phyloP scores from a whole-genome alignment of 1,284 basidiomycete genomes.

The Ganoderma sp. region DNA sequence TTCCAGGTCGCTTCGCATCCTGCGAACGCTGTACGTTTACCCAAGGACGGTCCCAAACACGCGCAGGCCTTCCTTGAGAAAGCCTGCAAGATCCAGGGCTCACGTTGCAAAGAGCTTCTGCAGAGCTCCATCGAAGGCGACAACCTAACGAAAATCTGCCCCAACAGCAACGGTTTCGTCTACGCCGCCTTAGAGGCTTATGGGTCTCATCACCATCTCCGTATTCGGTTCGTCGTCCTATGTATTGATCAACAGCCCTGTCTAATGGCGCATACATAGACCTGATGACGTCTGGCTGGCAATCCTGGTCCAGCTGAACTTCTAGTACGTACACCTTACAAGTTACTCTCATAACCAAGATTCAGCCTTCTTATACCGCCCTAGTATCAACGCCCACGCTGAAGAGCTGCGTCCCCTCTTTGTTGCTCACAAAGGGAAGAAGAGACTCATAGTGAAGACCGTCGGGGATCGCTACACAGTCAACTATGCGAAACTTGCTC shows the following conservation, averaged over 20 bases:
- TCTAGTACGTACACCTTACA: slow-evolving; percentile 3
- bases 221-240: background rate
- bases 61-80: background rate
- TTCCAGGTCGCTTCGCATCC: too few species aligned
- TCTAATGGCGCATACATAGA: slow-evolving; percentile 30
- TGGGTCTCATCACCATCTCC: slow-evolving; percentile 88
- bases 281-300: slow-evolving; percentile 46
- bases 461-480: slow-evolving; percentile 22
- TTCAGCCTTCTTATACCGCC: background rate
- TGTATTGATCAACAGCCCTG: background rate
- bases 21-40: too few species aligned
- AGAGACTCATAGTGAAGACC: slow-evolving; percentile 40
- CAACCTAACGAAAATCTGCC: background rate
- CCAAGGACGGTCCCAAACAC: too few species aligned
- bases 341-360: background rate
- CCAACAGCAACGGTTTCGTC: slow-evolving; percentile 4
- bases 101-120: background rate
- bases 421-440: slow-evolving; percentile 47
- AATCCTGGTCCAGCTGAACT: slow-evolving; percentile 15
- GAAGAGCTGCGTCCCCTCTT: slow-evolving; percentile 49
- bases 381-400: slow-evolving; percentile 46
- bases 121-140: background rate
- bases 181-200: background rate
- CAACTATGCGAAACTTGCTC: slow-evolving; percentile 44
- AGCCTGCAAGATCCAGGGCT: background rate